These are phyloP conservation scores for Zangia roseola DNA, from an alignment of 768 basidiomycete species.

Conservation along the genomic window DNA sequence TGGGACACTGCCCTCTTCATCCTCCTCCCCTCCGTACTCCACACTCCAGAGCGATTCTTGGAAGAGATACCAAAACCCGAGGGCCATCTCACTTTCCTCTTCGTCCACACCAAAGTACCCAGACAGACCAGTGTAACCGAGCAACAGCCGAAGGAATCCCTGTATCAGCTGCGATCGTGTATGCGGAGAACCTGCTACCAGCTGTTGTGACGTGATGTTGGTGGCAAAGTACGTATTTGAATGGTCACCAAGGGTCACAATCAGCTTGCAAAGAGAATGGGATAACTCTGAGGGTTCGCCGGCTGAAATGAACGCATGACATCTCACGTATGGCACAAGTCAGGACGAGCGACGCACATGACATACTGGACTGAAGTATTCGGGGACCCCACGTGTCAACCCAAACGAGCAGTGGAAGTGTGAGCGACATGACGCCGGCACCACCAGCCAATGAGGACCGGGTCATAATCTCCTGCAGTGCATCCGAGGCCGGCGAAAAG, in stretches of 20 bases:
- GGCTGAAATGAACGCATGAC: conserved; percentile 9
- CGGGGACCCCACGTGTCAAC: conserved; percentile 50
- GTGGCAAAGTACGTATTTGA: conserved; percentile 75
- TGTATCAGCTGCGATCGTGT: conserved; percentile 59
- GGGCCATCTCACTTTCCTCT: conserved; percentile 82
- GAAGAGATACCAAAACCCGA: conserved; percentile 88
- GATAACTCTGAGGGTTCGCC: conserved; percentile 50
- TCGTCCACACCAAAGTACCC: conserved; percentile 83
- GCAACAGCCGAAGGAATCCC: conserved; percentile 64
- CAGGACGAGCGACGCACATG: conserved; percentile 29
- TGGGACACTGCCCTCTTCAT: conserved; percentile 21
- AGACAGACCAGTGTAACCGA: conserved; percentile 72
- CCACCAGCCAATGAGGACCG: conserved; percentile 73
- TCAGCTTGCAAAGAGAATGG: conserved; percentile 75
- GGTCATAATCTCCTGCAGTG: conserved; percentile 75
- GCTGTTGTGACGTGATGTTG: conserved; percentile 53
- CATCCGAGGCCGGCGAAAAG: conserved; percentile 66
- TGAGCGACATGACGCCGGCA: conserved; percentile 64
- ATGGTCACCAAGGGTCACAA: conserved; percentile 83
- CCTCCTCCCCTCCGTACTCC: conserved; percentile 47
- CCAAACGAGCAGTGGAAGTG: conserved; percentile 88
- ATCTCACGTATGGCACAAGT: neutral
- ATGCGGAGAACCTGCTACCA: conserved; percentile 35
- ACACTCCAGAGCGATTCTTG: conserved; percentile 83
- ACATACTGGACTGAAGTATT: conserved; percentile 41